Base-by-base conservation (phyloP, 352 stramenopile species). In the Plasmopara viticola region DNA sequence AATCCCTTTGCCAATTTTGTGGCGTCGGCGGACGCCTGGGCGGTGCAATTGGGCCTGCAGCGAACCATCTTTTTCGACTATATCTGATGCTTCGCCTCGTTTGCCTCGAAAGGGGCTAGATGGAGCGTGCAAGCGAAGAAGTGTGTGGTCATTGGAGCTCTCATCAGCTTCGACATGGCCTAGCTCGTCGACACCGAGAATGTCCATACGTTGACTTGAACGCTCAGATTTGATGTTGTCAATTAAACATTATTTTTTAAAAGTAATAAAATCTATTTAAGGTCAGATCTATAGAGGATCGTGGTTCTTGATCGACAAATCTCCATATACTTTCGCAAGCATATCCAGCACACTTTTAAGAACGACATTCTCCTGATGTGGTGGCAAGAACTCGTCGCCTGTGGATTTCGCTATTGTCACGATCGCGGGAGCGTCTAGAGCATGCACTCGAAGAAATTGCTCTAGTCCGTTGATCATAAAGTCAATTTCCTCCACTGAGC, bases 391-490 rank as follows among this genome's bases (percentile, higher is more conserved):
- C 28, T 79, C 51, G 41, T 95, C 85, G 2, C 67, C 66, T 1
- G 72, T 81, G 5, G 85, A 95, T 47, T 85, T 91, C 6, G 85
- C 84, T 17, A 95, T 80, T 5, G 84, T 93, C 41, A 94, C 74
- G n/a, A 95, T 56, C 9, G 63, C 53, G n/a, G 85, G 85, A 53
- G 54, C 63, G n/a, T 66, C 45, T 4, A 72, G 42, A 9, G 25
- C 44, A 42, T 66, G 49, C 0, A 18, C 34, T 0, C 34, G 33
- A 17, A 88, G 57, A 43, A 79, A 85, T 12, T 53, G 37, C 4
- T 62, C 47, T 10, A 87, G 59, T 7, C 56, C 45, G 9, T 49
- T 51, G 0, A 88, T 31, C 56, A 86, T 72, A 9, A 20, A 4
- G 18, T 69, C 43, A 39, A 93, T 82, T 38, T 91, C 74, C 13